A percentile compares a stretch with the other conserved stretches of the same genome.
phyloP scores from a whole-genome alignment of 805 yeast species.

The Suhomyces vadensis region DNA sequence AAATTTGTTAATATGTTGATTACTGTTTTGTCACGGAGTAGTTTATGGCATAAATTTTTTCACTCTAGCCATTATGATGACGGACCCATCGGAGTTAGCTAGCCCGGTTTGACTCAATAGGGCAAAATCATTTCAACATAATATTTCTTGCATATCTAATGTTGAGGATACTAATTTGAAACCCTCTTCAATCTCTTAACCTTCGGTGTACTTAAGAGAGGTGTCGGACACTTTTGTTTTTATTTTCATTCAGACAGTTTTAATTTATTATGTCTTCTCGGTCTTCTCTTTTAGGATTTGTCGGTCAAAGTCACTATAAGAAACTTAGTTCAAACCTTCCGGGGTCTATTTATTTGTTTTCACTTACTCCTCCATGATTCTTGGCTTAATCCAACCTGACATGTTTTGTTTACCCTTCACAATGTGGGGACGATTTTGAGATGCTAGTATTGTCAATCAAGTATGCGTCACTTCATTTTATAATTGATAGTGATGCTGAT shows the following conservation, averaged over 20 bases:
- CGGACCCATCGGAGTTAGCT: too few species aligned
- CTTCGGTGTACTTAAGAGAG: constrained; percentile 1
- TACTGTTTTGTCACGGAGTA: too few species aligned
- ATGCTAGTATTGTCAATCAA: too few species aligned
- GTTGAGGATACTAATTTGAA: neutral
- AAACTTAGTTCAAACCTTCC: too few species aligned
- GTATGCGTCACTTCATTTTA: too few species aligned
- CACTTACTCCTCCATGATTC: neutral
- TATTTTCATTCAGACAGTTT: neutral
- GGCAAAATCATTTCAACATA: too few species aligned
- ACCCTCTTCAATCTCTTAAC: neutral
- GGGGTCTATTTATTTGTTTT: neutral
- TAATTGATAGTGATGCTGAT: too few species aligned
- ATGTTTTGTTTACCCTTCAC: neutral
- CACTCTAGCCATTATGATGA: too few species aligned
- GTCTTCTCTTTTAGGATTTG: neutral
- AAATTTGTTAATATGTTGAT: too few species aligned
- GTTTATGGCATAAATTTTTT: too few species aligned
- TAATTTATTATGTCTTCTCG: neutral
- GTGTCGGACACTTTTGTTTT: neutral
- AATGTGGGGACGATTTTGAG: neutral
- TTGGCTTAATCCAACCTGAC: neutral
- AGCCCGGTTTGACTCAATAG: too few species aligned
- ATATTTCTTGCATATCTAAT: too few species aligned
- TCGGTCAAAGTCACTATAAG: neutral